phyloP scores from a whole-genome alignment of 441 rosid genomes.

The Sinapis alba region DNA sequence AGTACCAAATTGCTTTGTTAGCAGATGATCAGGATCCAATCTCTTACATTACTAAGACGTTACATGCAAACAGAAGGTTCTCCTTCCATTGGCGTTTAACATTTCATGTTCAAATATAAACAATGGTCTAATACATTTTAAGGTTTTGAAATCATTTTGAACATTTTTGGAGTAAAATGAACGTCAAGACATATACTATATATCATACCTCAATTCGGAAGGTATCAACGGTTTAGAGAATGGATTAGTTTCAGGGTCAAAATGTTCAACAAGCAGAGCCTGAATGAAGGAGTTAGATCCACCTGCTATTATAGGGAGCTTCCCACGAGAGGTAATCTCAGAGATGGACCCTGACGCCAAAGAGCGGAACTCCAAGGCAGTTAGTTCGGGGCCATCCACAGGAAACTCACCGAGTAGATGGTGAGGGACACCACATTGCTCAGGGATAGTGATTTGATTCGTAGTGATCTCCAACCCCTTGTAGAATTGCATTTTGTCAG shows the following conservation, averaged over 20 bases:
- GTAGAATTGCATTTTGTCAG: conserved; percentile 72
- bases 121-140: not conserved
- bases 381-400: conserved; percentile 50
- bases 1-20: not conserved
- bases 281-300: conserved; percentile 71
- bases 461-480: conserved; percentile 58
- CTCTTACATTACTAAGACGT: too few species aligned
- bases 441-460: conserved; percentile 59
- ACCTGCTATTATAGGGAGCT: conserved; percentile 61
- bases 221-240: not conserved
- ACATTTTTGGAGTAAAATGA: not conserved
- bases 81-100: not conserved
- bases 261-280: conserved; percentile 48
- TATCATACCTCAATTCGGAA: conserved; percentile 29
- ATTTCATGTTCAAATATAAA: not conserved
- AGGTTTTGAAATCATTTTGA: too few species aligned
- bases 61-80: not conserved
- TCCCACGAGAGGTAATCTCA: conserved; percentile 44
- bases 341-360: conserved; percentile 43
- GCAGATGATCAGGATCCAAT: too few species aligned
- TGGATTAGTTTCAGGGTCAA: conserved; percentile 30
- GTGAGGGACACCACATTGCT: conserved; percentile 66
- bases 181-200: not conserved
- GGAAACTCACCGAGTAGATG: conserved; percentile 55
- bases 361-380: conserved; percentile 47